phyloP scores from a whole-genome alignment of 2,329 filamentous ascomycete genomes.

The Periconia sp. region DNA sequence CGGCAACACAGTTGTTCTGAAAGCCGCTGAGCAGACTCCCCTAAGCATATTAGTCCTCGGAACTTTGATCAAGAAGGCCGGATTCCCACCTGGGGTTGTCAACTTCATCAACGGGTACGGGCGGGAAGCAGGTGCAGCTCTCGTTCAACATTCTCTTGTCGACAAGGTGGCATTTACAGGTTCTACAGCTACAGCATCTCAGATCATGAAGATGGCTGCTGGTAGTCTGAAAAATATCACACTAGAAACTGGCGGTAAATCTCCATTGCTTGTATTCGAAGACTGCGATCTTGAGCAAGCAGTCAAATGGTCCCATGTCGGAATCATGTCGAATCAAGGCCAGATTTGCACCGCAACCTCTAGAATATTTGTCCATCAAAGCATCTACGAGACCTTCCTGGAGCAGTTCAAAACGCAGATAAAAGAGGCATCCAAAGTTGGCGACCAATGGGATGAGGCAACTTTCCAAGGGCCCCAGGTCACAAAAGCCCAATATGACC shows the following conservation, averaged over 20 bases:
- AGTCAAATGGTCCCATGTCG: conserved; percentile 67
- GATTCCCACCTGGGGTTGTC: conserved; percentile 66
- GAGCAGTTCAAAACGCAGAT: conserved; percentile 63
- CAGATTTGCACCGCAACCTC: conserved; percentile 64
- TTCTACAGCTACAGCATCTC: conserved; percentile 70
- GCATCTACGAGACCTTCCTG: conserved; percentile 67
- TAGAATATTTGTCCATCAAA: conserved; percentile 59
- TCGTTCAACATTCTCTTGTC: conserved; percentile 69
- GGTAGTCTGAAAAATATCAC: conserved; percentile 65
- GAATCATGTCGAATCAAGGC: conserved; percentile 62
- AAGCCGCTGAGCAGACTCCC: conserved; percentile 62
- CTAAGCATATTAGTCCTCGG: conserved; percentile 62
- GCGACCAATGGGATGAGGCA: conserved; percentile 53
- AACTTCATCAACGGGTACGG: conserved; percentile 66
- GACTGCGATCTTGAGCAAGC: conserved; percentile 63
- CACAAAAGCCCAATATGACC: conserved; percentile 52
- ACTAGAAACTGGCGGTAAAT: conserved; percentile 63
- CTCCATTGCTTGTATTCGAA: conserved; percentile 59
- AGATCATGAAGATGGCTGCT: conserved; percentile 74
- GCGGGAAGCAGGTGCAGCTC: conserved; percentile 62
- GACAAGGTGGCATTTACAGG: conserved; percentile 82
- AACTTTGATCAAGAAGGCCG: conserved; percentile 61
- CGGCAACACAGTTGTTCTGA: conserved; percentile 61
- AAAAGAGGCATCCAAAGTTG: conserved; percentile 65
- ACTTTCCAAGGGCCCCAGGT: conserved; percentile 55